phyloP scores from a whole-genome alignment of 768 basidiomycete genomes.

The Lanmaoa rubissima region DNA sequence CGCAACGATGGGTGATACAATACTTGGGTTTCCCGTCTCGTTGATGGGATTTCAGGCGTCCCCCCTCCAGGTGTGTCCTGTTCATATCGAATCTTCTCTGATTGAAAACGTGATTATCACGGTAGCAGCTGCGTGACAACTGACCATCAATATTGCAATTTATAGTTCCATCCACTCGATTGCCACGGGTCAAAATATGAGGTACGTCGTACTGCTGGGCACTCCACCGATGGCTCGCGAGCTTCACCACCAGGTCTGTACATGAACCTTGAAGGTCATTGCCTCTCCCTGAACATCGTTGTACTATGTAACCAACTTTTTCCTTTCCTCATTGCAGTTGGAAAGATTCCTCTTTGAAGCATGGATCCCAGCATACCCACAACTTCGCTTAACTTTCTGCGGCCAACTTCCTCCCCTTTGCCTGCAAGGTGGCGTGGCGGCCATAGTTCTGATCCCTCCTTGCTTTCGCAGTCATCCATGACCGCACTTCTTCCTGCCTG shows the following conservation, averaged over 20 bases:
- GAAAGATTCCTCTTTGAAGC: conserved; percentile 17
- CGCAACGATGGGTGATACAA: conserved; percentile 15
- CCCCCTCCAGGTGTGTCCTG: conserved; percentile 9
- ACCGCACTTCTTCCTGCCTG: conserved; percentile 26
- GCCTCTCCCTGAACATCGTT: conserved; percentile 9
- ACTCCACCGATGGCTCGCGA: conserved; percentile 1
- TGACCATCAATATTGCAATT: conserved; percentile 3
- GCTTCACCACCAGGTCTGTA: conserved; percentile 2
- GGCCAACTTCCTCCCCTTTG: conserved; percentile 23
- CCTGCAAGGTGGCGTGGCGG: conserved; percentile 29
- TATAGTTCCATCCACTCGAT: conserved; percentile 1
- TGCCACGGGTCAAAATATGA: conserved; percentile 6
- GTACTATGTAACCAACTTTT: conserved; percentile 2
- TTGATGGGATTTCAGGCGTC: conserved; percentile 4
- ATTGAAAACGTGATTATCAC: conserved; percentile 19
- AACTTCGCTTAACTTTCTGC: conserved; percentile 29
- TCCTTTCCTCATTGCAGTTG: conserved; percentile 10
- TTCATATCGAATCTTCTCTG: conserved; percentile 20
- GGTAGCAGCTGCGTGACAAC: conserved; percentile 11
- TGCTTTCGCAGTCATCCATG: conserved; percentile 21
- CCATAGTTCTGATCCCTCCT: conserved; percentile 19
- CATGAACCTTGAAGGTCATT: conserved; percentile 11
- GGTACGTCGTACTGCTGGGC: neutral
- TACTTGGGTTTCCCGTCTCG: conserved; percentile 16
- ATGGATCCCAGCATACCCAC: conserved; percentile 19